These are phyloP conservation scores for Tolypocladium paradoxum DNA, from an alignment of 2,329 filamentous ascomycete genomes.

Conservation along the genomic window DNA sequence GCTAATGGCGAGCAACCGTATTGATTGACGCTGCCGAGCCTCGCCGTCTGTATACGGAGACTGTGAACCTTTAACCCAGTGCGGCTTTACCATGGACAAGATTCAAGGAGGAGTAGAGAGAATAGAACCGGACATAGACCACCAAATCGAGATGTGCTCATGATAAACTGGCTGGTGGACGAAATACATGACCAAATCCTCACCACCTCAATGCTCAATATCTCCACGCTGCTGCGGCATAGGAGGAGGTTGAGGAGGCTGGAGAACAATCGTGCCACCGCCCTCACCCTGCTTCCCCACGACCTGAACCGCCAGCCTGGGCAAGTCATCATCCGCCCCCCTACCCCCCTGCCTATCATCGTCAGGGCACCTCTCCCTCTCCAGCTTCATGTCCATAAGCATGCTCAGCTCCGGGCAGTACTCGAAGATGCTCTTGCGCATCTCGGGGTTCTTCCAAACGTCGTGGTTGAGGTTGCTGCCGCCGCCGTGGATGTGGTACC, in stretches of 20 bases:
- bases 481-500: constrained; percentile 38
- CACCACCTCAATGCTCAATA: not conserved
- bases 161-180: not conserved
- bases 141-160: not conserved
- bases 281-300: not conserved
- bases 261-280: not conserved
- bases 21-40: not conserved
- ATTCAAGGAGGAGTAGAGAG: not conserved
- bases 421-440: constrained; percentile 36
- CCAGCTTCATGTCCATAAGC: constrained; percentile 46
- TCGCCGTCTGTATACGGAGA: not conserved
- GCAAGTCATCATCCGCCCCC: not conserved
- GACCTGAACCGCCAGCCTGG: not conserved
- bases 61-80: too few species aligned
- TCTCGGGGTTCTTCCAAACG: constrained; percentile 34
- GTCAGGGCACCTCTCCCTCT: constrained; percentile 32
- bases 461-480: constrained; percentile 27
- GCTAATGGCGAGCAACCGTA: not conserved
- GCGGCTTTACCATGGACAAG: not conserved
- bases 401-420: constrained; percentile 47
- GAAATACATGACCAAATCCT: not conserved
- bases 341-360: constrained; percentile 5
- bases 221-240: not conserved
- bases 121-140: too few species aligned
- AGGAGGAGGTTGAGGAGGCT: not conserved